Evolutionary conservation across 257 asterid genomes (phyloP).

Genomic region (Scutellaria baicalensis): DNA sequence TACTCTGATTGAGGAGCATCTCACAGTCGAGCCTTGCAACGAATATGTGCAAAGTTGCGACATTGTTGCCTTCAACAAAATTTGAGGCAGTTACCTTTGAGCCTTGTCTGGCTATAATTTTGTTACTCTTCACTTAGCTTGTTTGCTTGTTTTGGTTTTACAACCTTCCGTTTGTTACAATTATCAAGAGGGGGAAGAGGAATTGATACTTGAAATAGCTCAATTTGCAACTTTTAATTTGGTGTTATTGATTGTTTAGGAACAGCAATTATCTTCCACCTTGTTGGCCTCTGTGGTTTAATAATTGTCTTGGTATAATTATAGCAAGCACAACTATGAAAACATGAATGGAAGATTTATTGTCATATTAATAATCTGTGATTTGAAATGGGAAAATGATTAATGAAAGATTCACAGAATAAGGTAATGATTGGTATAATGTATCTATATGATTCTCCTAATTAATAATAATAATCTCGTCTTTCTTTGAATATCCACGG

Average conservation of each 20-base stretch:
- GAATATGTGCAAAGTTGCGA: slow-evolving; percentile 68
- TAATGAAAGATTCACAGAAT: too few species aligned
- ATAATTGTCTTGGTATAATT: too few species aligned
- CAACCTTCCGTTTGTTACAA: neutral
- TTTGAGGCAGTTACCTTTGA: slow-evolving; percentile 18
- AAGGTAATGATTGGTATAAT: too few species aligned
- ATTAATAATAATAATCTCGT: too few species aligned
- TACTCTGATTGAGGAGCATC: slow-evolving; percentile 43
- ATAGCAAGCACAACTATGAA: too few species aligned
- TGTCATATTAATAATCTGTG: too few species aligned
- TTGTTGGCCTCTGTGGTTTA: neutral
- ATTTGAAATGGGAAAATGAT: too few species aligned
- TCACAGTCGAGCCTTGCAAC: slow-evolving; percentile 51
- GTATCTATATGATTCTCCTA: too few species aligned
- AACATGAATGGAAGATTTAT: too few species aligned
- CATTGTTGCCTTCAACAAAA: slow-evolving; percentile 73
- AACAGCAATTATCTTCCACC: neutral
- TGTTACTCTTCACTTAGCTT: slow-evolving; percentile 4
- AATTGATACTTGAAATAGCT: neutral
- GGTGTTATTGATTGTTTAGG: neutral
- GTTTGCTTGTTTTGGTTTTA: neutral
- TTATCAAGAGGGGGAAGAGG: neutral
- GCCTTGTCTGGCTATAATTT: slow-evolving; percentile 26
- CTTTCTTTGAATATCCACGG: too few species aligned
- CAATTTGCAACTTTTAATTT: neutral